These are phyloP conservation scores for Scheffersomyces stipitis DNA, from an alignment of 805 yeast genomes.

Conservation along the genomic window DNA sequence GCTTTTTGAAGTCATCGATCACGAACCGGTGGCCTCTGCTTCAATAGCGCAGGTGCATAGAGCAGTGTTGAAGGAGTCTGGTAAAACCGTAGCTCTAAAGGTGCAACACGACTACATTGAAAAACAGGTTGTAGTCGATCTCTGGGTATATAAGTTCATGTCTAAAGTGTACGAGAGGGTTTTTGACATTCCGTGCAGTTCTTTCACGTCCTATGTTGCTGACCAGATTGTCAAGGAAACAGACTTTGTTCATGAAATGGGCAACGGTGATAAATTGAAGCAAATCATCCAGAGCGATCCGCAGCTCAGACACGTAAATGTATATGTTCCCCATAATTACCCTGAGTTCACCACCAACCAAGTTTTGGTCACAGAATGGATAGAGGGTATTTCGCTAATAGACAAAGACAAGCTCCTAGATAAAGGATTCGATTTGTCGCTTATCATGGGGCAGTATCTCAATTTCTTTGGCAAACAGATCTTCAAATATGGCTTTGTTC, in stretches of 20 bases:
- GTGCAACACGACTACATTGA: constrained; percentile 64
- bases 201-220: constrained; percentile 56
- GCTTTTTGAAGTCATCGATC: constrained; percentile 48
- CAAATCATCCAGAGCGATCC: constrained; percentile 42
- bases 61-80: constrained; percentile 43
- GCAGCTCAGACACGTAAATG: constrained; percentile 33
- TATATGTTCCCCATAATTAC: constrained; percentile 58
- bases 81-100: constrained; percentile 61
- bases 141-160: constrained; percentile 53
- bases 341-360: constrained; percentile 45
- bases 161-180: constrained; percentile 54
- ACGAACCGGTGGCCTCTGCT: constrained; percentile 69
- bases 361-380: constrained; percentile 71
- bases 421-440: constrained; percentile 35
- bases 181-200: constrained; percentile 64
- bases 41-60: constrained; percentile 71
- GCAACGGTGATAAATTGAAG: constrained; percentile 48
- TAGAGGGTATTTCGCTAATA: constrained; percentile 65
- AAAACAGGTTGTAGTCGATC: constrained; percentile 61
- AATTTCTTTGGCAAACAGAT: constrained; percentile 56
- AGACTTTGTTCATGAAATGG: constrained; percentile 56
- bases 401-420: constrained; percentile 42
- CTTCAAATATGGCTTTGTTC: constrained; percentile 66
- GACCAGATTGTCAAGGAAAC: constrained; percentile 59
- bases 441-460: constrained; percentile 51